These are phyloP conservation scores for Elsinoe fawcettii DNA, from an alignment of 2,329 filamentous ascomycete genomes.

Conservation along the genomic window DNA sequence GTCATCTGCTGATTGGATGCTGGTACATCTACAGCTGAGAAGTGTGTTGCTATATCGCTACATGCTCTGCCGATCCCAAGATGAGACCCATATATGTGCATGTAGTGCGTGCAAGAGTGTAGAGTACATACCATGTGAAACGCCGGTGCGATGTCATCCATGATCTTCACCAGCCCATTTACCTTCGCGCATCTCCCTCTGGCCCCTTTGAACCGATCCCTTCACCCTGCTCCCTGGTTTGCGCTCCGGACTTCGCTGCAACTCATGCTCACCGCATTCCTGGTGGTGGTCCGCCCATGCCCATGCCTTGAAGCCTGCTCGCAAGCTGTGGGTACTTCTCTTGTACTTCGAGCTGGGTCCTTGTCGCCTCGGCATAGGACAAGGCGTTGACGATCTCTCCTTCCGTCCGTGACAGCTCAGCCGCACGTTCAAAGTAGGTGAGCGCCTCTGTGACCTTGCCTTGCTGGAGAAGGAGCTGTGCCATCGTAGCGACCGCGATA, in stretches of 20 bases:
- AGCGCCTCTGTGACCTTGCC: conserved; percentile 93
- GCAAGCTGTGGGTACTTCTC: conserved; percentile 48
- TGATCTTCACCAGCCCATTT: neutral
- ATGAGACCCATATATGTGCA: neutral
- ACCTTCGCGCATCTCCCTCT: neutral
- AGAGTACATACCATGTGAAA: neutral
- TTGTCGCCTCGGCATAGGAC: conserved; percentile 91
- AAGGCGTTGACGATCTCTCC: conserved; percentile 94
- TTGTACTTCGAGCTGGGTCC: conserved; percentile 77
- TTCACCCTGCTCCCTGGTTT: neutral
- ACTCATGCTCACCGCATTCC: conserved; percentile 17
- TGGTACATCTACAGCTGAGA: neutral
- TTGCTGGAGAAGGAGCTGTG: conserved; percentile 92
- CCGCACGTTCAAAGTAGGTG: conserved; percentile 93
- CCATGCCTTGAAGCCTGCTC: conserved; percentile 40
- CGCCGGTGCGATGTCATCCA: conserved; percentile 2
- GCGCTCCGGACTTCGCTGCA: too few species aligned
- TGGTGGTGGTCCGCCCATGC: conserved; percentile 26
- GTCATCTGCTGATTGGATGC: neutral
- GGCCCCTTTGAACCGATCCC: neutral
- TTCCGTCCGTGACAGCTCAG: conserved; percentile 87
- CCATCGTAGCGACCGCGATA: conserved; percentile 97
- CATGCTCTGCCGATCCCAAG: neutral
- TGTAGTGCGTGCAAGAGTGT: neutral
- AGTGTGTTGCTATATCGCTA: neutral